These are phyloP conservation scores for Penicillium sp. DNA, from an alignment of 2,329 filamentous ascomycete genomes.

Conservation along the genomic window DNA sequence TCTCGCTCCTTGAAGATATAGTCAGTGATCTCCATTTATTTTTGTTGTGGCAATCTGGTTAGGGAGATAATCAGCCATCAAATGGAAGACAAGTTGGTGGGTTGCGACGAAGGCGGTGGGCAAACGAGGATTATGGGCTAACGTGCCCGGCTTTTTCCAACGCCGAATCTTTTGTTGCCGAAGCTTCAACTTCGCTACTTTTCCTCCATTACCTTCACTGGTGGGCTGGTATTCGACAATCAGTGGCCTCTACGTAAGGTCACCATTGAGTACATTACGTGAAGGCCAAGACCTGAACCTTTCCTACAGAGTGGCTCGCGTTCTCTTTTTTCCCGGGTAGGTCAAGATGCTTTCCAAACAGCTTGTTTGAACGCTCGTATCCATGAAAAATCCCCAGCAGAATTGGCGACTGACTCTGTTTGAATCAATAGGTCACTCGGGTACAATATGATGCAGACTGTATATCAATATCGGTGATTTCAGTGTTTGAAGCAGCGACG, in stretches of 20 bases:
- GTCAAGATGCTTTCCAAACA: background rate
- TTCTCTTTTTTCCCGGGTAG: background rate
- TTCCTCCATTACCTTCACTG: background rate
- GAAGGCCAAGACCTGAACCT: background rate
- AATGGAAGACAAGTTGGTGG: slow-evolving; percentile 21
- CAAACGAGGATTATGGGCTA: slow-evolving; percentile 31
- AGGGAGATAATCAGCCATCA: background rate
- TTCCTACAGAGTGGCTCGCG: background rate
- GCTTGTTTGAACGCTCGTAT: slow-evolving; percentile 1
- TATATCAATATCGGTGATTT: slow-evolving; percentile 24
- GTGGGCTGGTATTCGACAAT: background rate
- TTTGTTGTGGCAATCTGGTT: background rate
- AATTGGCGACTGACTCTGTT: slow-evolving; percentile 1
- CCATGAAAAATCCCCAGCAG: background rate
- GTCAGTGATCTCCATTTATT: slow-evolving; percentile 81
- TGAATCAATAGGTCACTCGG: background rate
- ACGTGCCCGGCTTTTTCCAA: slow-evolving; percentile 22
- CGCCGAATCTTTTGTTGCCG: slow-evolving; percentile 2
- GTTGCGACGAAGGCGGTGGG: slow-evolving; percentile 30
- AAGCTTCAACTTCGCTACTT: background rate
- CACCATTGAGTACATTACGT: background rate
- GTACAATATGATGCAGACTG: slow-evolving; percentile 30
- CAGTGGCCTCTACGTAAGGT: background rate
- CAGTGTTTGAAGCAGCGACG: slow-evolving; percentile 27
- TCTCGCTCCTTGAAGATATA: slow-evolving; percentile 78